Evolutionary conservation across 805 yeast genomes (phyloP).

Genomic region (Ogataea populi-albae): DNA sequence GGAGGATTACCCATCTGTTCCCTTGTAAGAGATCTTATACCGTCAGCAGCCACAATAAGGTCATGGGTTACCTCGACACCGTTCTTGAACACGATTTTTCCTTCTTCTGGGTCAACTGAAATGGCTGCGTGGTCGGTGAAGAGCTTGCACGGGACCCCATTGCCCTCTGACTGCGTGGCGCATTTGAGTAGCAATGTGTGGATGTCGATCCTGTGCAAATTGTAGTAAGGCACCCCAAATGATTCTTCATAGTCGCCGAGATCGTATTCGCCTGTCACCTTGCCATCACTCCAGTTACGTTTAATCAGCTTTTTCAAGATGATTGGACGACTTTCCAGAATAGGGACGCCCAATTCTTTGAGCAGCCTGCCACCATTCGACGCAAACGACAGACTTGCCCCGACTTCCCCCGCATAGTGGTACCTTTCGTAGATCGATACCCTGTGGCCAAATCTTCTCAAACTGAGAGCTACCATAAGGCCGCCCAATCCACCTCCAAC

Average conservation of each 20-base stretch:
- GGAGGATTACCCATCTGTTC: conserved; percentile 24
- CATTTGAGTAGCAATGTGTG: conserved; percentile 22
- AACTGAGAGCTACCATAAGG: conserved; percentile 25
- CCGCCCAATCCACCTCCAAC: conserved; percentile 32
- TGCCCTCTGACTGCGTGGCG: conserved; percentile 20
- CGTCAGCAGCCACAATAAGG: conserved; percentile 33
- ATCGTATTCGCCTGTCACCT: conserved; percentile 22
- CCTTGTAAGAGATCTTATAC: conserved; percentile 27
- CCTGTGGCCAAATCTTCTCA: conserved; percentile 27
- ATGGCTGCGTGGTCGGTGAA: conserved; percentile 21
- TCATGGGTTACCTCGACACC: conserved; percentile 26
- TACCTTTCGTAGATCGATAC: conserved; percentile 30
- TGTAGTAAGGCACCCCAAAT: conserved; percentile 30
- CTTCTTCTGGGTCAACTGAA: conserved; percentile 24
- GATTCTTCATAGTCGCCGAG: conserved; percentile 29
- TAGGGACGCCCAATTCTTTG: conserved; percentile 29
- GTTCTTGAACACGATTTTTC: conserved; percentile 27
- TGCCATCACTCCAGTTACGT: conserved; percentile 27
- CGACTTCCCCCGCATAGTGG: conserved; percentile 32
- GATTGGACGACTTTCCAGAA: conserved; percentile 25
- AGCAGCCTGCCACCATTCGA: conserved; percentile 31
- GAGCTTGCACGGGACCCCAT: conserved; percentile 25
- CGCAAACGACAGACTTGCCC: conserved; percentile 32
- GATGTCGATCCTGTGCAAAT: conserved; percentile 31
- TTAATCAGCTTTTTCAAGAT: conserved; percentile 25